Evolutionary conservation across 371 early-diverging fungal species (phyloP).

Genomic region (Syncephalastrum sp.): DNA sequence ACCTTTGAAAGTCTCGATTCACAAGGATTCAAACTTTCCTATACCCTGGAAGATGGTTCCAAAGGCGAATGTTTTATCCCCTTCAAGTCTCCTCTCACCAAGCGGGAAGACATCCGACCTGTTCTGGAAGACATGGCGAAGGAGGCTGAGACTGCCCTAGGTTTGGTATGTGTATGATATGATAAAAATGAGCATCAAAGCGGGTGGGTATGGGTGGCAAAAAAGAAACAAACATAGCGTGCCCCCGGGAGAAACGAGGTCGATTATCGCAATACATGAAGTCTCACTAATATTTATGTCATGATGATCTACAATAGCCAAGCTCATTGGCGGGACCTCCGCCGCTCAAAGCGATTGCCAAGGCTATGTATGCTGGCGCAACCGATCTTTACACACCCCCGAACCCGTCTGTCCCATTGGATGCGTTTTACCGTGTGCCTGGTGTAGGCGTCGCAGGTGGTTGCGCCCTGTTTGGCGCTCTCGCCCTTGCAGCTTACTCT

Average conservation of each 20-base stretch:
- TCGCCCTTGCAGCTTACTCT: conserved; percentile 5
- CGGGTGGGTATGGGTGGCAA: too few species aligned
- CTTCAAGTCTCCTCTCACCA: conserved; percentile 33
- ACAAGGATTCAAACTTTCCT: conserved; percentile 25
- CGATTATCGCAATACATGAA: background rate
- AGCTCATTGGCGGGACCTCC: conserved; percentile 43
- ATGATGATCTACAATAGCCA: conserved; percentile 21
- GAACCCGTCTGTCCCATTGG: conserved; percentile 28
- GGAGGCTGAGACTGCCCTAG: conserved; percentile 31
- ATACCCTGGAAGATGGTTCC: conserved; percentile 18
- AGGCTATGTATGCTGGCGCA: conserved; percentile 35
- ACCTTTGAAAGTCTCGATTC: conserved; percentile 37
- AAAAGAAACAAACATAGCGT: conserved; percentile 1
- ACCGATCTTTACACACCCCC: conserved; percentile 34
- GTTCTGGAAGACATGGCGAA: conserved; percentile 48
- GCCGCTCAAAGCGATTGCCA: conserved; percentile 40
- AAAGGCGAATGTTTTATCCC: conserved; percentile 25
- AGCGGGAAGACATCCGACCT: conserved; percentile 41
- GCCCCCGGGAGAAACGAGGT: background rate
- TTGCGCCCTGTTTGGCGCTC: conserved; percentile 11
- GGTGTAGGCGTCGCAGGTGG: conserved; percentile 17
- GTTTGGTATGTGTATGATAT: background rate
- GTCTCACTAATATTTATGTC: background rate
- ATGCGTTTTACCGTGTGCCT: conserved; percentile 27
- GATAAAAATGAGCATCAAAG: background rate